Base-by-base conservation (phyloP, 306 rosid species). In the Quercus dentata region DNA sequence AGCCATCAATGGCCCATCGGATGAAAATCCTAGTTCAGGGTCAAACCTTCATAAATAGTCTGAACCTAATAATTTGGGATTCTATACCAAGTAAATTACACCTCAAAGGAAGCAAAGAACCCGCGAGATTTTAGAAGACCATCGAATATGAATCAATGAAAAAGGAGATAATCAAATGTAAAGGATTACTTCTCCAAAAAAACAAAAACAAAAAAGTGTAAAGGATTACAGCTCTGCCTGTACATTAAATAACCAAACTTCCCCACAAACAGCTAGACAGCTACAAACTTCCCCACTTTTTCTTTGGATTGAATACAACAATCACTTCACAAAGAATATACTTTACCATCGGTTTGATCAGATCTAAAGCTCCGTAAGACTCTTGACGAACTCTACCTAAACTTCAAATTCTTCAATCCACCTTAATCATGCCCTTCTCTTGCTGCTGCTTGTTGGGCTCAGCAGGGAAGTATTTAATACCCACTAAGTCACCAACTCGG, bases 401-500 rank as follows among this genome's bases (percentile, higher is more conserved):
- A 33, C 51, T 35, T 35, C 3, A 1, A 67, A 9, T 21, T 73
- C 28, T 73, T 77, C 74, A 83, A 19, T 78, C 87, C 58, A 78
- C 13, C 62, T 86, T 83, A 33, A 75, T 76, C 63, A 25, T 13
- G 64, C 44, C 69, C 44, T 73, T 65, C 28, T 82, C 86, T 15
- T 62, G 74, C 58, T 73, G 74, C 67, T 81, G 90, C 91, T 94
- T 89, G 55, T 23, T 14, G 74, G 92, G 92, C 75, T 91, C 97
- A 20, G 97, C 90, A 4, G 92, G 97, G 87, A 94, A 94, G 89
- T 94, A 92, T 76, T 94, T 92, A 84, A 94, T 94, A 52, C 96
- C 97, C 75, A 90, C 85, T 78, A 92, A 31, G 78, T 94, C 98
- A 56, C 98, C 97, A 27, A 94, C 98, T 69, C 80, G 69, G 73